phyloP scores from a whole-genome alignment of 306 rosid species.

The Canavalia gladiata region DNA sequence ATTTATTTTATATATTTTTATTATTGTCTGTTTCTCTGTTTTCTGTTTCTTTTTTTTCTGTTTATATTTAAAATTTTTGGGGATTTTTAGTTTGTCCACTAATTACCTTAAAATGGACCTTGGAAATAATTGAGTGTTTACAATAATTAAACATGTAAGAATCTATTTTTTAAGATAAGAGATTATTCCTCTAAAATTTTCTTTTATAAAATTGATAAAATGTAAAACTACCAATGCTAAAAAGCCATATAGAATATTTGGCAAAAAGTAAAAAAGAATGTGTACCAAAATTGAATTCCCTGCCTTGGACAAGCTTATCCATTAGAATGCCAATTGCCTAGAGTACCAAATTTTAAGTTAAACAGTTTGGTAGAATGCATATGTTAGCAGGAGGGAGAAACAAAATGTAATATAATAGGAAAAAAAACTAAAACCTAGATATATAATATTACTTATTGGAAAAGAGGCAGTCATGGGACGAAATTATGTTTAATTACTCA shows the following conservation, averaged over 20 bases:
- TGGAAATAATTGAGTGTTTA: no score
- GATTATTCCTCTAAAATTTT: background rate
- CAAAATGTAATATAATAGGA: slow-evolving; percentile 14
- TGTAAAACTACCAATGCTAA: background rate
- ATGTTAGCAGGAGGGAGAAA: slow-evolving; percentile 6
- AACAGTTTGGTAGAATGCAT: slow-evolving; percentile 3
- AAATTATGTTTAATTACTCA: background rate
- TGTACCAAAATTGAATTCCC: slow-evolving; percentile 42
- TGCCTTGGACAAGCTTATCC: slow-evolving; percentile 84
- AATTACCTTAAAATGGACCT: no score
- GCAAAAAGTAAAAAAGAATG: slow-evolving; percentile 47
- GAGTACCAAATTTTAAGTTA: slow-evolving; percentile 40
- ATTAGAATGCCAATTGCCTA: slow-evolving; percentile 97
- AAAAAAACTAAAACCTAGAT: background rate
- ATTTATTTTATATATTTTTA: no score
- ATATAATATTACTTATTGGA: background rate
- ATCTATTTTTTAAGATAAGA: no score
- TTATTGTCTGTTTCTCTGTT: no score
- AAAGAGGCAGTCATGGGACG: slow-evolving; percentile 14
- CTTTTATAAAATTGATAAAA: slow-evolving; percentile 5
- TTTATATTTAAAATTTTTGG: no score
- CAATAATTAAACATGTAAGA: no score
- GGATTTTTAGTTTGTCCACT: no score
- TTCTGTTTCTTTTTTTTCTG: no score
- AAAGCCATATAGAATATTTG: slow-evolving; percentile 55